Conservation (phyloP, 2,329 filamentous ascomycete genomes). For the Pseudonectria foliicola region DNA sequence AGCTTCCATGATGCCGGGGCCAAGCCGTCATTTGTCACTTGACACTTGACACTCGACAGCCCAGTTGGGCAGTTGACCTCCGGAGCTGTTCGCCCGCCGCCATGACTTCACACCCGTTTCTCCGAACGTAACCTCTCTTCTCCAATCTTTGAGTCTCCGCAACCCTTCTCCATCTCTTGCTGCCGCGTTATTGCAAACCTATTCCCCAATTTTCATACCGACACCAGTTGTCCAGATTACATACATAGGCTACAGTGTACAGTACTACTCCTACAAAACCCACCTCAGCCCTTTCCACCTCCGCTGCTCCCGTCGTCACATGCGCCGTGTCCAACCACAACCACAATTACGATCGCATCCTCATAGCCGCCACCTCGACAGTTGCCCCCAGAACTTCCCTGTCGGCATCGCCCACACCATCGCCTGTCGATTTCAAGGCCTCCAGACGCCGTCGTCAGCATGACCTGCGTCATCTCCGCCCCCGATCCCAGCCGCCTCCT, state of each 20-base stretch:
- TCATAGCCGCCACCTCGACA: no score
- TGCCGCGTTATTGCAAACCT: background rate
- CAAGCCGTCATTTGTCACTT: constrained; percentile 5
- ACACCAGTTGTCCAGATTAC: constrained; percentile 2
- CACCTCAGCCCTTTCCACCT: constrained; percentile 1
- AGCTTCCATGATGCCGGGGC: background rate
- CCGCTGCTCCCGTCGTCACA: background rate
- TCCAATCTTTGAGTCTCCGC: background rate
- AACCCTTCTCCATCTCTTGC: constrained; percentile 1
- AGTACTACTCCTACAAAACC: no score
- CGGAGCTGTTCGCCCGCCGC: background rate
- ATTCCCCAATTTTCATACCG: background rate
- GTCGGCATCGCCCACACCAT: background rate
- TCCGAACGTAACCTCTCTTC: constrained; percentile 1
- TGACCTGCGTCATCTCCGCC: constrained; percentile 29
- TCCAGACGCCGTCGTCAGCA: constrained; percentile 9
- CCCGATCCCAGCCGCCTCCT: constrained; percentile 43
- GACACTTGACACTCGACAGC: no score
- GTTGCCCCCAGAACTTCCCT: no score
- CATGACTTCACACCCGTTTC: constrained; percentile 1
- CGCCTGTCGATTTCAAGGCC: background rate
- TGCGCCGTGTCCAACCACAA: background rate
- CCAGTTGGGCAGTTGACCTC: no score
- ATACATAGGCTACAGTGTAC: no score
- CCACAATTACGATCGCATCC: no score